Conservation (phyloP, 306 rosid genomes). For the Rosa rugosa region DNA sequence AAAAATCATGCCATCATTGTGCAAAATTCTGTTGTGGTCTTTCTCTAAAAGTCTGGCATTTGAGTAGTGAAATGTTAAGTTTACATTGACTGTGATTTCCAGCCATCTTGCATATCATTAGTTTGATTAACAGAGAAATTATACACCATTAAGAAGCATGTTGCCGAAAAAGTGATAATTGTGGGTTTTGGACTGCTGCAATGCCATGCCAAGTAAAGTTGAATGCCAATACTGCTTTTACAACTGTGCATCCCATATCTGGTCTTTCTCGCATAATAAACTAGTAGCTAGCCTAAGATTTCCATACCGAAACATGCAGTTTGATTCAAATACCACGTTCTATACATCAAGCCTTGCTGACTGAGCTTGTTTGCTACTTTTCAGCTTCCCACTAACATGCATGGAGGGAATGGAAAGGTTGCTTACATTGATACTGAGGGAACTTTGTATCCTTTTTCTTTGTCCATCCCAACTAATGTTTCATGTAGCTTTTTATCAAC, state of each 20-base stretch:
- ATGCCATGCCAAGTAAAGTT: background rate
- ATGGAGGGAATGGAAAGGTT: conserved; percentile 96
- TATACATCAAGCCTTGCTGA: conserved; percentile 14
- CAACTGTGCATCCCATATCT: background rate
- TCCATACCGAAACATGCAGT: background rate
- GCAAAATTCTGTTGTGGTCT: background rate
- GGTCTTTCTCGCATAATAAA: too few relatives aligned
- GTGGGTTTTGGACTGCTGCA: background rate
- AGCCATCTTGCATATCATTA: background rate
- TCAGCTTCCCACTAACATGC: conserved; percentile 89
- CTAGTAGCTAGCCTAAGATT: too few relatives aligned
- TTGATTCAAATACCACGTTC: background rate
- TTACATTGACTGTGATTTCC: too few relatives aligned
- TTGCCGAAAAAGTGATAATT: background rate
- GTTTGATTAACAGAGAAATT: background rate
- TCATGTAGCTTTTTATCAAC: too few relatives aligned
- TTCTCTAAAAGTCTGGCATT: conserved; percentile 1
- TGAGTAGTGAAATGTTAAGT: background rate
- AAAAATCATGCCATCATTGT: background rate
- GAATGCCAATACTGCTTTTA: background rate
- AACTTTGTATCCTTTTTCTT: conserved; percentile 71
- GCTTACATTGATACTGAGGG: conserved; percentile 99
- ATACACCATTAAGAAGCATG: background rate
- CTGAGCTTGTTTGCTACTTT: conserved; percentile 19
- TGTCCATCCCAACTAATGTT: too few relatives aligned